Evolutionary conservation across 2,329 filamentous ascomycete genomes (phyloP).

Genomic region (Alternaria sp.): DNA sequence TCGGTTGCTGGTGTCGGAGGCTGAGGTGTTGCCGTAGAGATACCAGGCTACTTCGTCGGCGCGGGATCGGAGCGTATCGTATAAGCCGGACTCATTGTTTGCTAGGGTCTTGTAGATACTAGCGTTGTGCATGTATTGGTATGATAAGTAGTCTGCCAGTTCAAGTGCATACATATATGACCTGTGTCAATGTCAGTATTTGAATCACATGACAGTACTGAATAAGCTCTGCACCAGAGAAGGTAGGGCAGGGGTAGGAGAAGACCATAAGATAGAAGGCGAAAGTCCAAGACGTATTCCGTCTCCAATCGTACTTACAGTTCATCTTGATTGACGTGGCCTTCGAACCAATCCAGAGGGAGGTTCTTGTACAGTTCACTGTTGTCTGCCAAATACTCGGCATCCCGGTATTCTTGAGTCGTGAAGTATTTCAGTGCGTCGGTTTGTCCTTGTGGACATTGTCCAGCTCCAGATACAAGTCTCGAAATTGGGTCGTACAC

Average conservation of each 20-base stretch:
- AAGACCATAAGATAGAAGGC: neutral
- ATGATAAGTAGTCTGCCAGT: constrained; percentile 64
- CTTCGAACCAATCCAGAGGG: constrained; percentile 52
- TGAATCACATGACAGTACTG: neutral
- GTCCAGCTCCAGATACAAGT: constrained; percentile 56
- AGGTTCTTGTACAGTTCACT: constrained; percentile 56
- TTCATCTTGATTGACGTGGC: constrained; percentile 45
- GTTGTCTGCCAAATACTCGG: constrained; percentile 42
- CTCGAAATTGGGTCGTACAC: constrained; percentile 58
- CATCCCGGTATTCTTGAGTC: constrained; percentile 49
- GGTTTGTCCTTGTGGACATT: constrained; percentile 50
- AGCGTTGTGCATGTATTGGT: constrained; percentile 60
- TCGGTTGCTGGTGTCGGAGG: constrained; percentile 28
- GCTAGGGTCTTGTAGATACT: constrained; percentile 46
- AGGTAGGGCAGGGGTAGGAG: neutral
- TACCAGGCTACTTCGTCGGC: constrained; percentile 58
- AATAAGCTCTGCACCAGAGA: neutral
- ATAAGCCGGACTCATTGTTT: constrained; percentile 37
- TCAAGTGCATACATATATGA: constrained; percentile 60
- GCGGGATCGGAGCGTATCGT: constrained; percentile 47
- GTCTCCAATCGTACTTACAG: constrained; percentile 23
- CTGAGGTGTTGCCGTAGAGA: constrained; percentile 51
- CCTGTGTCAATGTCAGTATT: constrained; percentile 30
- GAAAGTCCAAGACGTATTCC: neutral
- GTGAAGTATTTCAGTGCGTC: constrained; percentile 51